These are phyloP conservation scores for Coemansia sp. DNA, from an alignment of 192 early-diverging fungal species.

Conservation along the genomic window DNA sequence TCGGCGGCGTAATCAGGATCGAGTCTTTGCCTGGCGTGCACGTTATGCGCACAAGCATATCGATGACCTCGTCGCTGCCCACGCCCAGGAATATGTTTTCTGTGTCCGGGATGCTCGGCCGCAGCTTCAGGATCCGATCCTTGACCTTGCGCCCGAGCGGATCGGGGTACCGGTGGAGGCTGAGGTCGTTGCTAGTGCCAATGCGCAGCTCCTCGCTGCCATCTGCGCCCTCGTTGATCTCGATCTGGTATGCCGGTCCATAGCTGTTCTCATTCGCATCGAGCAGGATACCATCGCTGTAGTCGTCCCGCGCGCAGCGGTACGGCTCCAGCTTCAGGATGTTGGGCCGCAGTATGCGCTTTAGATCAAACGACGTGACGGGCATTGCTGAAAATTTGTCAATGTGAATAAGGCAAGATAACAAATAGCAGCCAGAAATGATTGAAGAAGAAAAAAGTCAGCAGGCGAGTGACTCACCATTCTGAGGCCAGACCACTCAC, in stretches of 20 bases:
- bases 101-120: conserved; percentile 59
- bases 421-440: not conserved
- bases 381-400: conserved; percentile 1
- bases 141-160: conserved; percentile 88
- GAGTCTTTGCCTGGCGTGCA: conserved; percentile 90
- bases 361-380: conserved; percentile 54
- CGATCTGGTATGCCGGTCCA: conserved; percentile 57
- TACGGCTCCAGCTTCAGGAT: conserved; percentile 84
- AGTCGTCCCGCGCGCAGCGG: conserved; percentile 98
- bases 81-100: conserved; percentile 93
- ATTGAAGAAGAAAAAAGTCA: not conserved
- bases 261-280: conserved; percentile 99
- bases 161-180: conserved; percentile 95
- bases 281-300: conserved; percentile 87
- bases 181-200: conserved; percentile 20
- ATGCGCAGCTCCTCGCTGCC: conserved; percentile 18
- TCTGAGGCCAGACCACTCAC: not conserved
- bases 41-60: conserved; percentile 82
- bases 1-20: conserved; percentile 93
- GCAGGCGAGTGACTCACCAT: not conserved
- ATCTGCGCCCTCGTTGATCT: conserved; percentile 30
- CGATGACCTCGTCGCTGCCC: conserved; percentile 96
- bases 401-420: not conserved
- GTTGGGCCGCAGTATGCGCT: conserved; percentile 74
- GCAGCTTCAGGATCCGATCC: conserved; percentile 66